phyloP scores from a whole-genome alignment of 805 yeast genomes.

The Saccharomycopsis schoenii region DNA sequence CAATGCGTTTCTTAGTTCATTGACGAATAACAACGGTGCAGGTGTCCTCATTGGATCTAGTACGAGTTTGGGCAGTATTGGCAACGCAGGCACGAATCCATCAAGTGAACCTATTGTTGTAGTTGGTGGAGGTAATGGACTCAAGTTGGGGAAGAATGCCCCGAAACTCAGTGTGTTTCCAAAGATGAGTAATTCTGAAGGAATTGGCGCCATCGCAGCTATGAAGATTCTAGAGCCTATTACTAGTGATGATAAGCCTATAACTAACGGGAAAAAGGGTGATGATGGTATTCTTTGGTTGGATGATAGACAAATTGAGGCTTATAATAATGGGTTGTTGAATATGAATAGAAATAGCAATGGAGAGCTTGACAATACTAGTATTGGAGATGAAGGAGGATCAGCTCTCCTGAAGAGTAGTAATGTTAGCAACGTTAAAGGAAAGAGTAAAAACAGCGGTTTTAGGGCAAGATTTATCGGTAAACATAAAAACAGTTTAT shows the following conservation, averaged over 20 bases:
- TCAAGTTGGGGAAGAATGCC: not conserved
- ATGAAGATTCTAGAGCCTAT: slow-evolving; percentile 2
- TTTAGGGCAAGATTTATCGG: not conserved
- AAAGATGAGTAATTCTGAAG: not conserved
- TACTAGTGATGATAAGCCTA: slow-evolving; percentile 12
- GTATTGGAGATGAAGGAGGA: not conserved
- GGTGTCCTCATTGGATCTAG: not conserved
- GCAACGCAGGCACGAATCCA: not conserved
- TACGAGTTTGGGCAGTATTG: not conserved
- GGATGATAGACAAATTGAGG: slow-evolving; percentile 1
- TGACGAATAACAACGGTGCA: not conserved
- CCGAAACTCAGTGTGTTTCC: not conserved
- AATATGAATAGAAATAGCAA: not conserved
- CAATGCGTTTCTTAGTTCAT: not conserved
- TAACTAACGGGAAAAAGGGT: slow-evolving; percentile 17
- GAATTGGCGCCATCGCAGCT: not conserved
- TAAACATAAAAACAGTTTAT: not conserved
- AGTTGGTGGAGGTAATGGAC: not conserved
- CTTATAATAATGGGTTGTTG: not conserved
- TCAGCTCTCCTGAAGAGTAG: not conserved
- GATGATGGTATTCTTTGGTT: slow-evolving; percentile 17
- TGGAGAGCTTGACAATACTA: not conserved
- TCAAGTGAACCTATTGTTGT: not conserved
- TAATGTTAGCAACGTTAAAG: not conserved
- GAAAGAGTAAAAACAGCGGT: not conserved